A percentile compares a stretch with the other conserved stretches of the same genome.
These are phyloP conservation scores for Suillus subluteus DNA, from an alignment of 768 basidiomycete species.

Conservation along the genomic window DNA sequence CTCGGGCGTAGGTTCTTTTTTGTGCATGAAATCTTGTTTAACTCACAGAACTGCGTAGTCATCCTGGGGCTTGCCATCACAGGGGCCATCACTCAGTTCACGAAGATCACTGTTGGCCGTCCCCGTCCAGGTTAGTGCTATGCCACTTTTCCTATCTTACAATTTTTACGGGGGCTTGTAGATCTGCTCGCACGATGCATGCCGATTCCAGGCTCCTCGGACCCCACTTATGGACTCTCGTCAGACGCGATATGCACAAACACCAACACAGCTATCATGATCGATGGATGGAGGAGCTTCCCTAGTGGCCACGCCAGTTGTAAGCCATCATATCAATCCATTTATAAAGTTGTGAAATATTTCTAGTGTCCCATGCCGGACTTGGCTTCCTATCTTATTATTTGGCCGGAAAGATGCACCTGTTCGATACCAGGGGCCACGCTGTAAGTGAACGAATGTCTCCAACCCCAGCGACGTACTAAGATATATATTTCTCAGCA, in stretches of 20 bases:
- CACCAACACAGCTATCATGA: constrained; percentile 54
- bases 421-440: constrained; percentile 84
- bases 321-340: constrained; percentile 38
- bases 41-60: constrained; percentile 42
- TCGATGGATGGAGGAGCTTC: constrained; percentile 92
- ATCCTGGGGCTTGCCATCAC: constrained; percentile 76
- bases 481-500: constrained; percentile 37
- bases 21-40: constrained; percentile 32
- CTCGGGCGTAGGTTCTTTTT: constrained; percentile 43
- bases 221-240: constrained; percentile 75
- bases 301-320: constrained; percentile 89
- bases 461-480: constrained; percentile 9
- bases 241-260: constrained; percentile 83
- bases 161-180: constrained; percentile 9
- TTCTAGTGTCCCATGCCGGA: constrained; percentile 87
- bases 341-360: background rate
- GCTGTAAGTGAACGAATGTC: constrained; percentile 43
- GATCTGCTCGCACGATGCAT: constrained; percentile 54
- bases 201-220: constrained; percentile 62
- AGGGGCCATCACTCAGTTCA: constrained; percentile 81
- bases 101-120: constrained; percentile 86
- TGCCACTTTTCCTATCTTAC: background rate
- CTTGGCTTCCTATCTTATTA: constrained; percentile 89
- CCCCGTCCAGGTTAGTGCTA: constrained; percentile 73
- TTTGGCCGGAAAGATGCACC: constrained; percentile 88